phyloP scores from a whole-genome alignment of 352 stramenopile genomes.

The Pythium myriotylum region DNA sequence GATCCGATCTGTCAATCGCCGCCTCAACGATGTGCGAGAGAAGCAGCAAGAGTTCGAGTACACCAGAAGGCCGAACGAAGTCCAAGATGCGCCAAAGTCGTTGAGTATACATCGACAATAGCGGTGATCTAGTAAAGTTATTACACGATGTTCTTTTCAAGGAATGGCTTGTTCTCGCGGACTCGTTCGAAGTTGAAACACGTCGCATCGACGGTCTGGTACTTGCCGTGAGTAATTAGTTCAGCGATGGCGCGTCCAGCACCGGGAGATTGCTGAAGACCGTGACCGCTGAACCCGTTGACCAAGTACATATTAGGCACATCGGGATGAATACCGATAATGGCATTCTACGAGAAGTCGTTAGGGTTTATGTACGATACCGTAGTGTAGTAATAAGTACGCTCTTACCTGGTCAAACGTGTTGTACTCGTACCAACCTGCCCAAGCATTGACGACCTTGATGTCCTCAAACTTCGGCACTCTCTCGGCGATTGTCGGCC shows the following conservation, averaged over 20 bases:
- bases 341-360: slow-evolving; percentile 56
- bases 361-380: background rate
- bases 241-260: slow-evolving; percentile 76
- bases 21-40: slow-evolving; percentile 58
- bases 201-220: slow-evolving; percentile 74
- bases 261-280: slow-evolving; percentile 78
- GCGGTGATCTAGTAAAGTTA: background rate
- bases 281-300: slow-evolving; percentile 86
- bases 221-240: slow-evolving; percentile 69
- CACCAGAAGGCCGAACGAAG: background rate
- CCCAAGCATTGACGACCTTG: slow-evolving; percentile 78
- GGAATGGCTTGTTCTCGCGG: slow-evolving; percentile 66
- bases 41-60: slow-evolving; percentile 16
- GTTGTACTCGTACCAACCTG: slow-evolving; percentile 89
- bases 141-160: slow-evolving; percentile 81
- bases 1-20: slow-evolving; percentile 58
- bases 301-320: slow-evolving; percentile 82
- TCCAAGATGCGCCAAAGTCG: slow-evolving; percentile 34
- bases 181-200: slow-evolving; percentile 76
- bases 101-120: slow-evolving; percentile 74
- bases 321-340: slow-evolving; percentile 79
- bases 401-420: slow-evolving; percentile 72
- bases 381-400: background rate
- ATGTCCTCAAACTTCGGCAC: slow-evolving; percentile 81
- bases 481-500: slow-evolving; percentile 76